Evolutionary conservation across 176 grass and related monocot species (phyloP).

Genomic region (Paspalum notatum): DNA sequence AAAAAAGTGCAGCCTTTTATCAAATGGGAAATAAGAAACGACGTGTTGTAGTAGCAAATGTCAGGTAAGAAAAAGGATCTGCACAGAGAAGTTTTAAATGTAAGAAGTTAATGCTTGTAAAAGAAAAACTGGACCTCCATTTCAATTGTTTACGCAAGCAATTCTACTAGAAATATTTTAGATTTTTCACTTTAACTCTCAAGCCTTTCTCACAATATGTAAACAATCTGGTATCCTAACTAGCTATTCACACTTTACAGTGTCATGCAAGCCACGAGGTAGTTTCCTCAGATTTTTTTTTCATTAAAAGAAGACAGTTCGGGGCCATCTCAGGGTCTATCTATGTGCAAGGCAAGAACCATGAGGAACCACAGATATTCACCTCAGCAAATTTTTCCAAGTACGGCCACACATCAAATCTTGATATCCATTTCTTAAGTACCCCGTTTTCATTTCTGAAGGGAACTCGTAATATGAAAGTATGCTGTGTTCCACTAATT

Average conservation of each 20-base stretch:
- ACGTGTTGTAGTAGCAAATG: neutral
- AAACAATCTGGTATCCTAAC: neutral
- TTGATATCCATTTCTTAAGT: conserved; percentile 91
- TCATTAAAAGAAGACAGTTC: conserved; percentile 17
- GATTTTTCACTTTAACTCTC: neutral
- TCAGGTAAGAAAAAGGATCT: conserved; percentile 24
- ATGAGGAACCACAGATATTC: conserved; percentile 26
- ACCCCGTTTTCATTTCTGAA: conserved; percentile 83
- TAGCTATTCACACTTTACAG: conserved; percentile 26
- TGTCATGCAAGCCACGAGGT: conserved; percentile 8
- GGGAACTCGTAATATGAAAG: conserved; percentile 79
- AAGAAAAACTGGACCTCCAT: neutral
- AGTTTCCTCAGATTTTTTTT: neutral
- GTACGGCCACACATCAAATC: conserved; percentile 98
- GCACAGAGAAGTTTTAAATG: neutral
- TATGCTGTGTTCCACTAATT: conserved; percentile 82
- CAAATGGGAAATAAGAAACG: neutral
- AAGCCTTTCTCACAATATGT: neutral
- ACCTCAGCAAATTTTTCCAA: conserved; percentile 84
- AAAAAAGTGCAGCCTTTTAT: neutral
- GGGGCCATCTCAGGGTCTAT: neutral
- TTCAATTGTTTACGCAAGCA: neutral
- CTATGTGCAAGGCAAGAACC: conserved; percentile 18
- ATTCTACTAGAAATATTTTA: neutral
- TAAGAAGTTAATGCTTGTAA: neutral